Percentiles rank a stretch among this genome's conserved stretches.
These are phyloP conservation scores for Vitis hybrid DNA, from an alignment of 177 flowering plant genomes.

Conservation along the genomic window DNA sequence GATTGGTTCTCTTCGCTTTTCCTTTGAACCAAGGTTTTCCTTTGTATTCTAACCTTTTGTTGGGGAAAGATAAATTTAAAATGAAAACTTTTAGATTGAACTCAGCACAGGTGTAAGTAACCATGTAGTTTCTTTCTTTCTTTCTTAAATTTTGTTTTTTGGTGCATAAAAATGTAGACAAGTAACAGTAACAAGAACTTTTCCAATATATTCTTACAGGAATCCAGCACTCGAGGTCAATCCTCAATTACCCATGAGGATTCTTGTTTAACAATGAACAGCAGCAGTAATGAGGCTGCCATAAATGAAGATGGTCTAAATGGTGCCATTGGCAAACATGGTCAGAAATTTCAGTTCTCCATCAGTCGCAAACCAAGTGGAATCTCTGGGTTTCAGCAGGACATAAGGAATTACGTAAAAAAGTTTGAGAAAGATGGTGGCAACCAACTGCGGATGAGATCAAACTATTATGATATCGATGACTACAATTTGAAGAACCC, in stretches of 20 bases:
- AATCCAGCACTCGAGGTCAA: slow-evolving; percentile 20
- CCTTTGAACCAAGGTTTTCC: too few relatives aligned
- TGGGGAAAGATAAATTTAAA: too few relatives aligned
- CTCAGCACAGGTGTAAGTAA: too few relatives aligned
- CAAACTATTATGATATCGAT: slow-evolving; percentile 27
- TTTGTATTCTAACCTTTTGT: too few relatives aligned
- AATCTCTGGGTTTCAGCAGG: slow-evolving; percentile 21
- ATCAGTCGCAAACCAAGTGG: slow-evolving; percentile 25
- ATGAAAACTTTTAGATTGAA: too few relatives aligned
- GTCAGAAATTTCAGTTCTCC: slow-evolving; percentile 34
- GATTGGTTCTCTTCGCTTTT: too few relatives aligned
- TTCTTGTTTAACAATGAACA: slow-evolving; percentile 20
- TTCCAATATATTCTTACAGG: slow-evolving; percentile 21
- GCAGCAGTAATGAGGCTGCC: slow-evolving; percentile 13
- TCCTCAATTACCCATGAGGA: slow-evolving; percentile 7
- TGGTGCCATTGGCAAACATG: slow-evolving; percentile 5
- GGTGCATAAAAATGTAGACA: too few relatives aligned
- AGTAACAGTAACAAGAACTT: too few relatives aligned
- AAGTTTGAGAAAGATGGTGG: slow-evolving; percentile 32
- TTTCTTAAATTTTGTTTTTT: neutral
- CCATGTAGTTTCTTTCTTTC: neutral
- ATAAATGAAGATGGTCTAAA: slow-evolving; percentile 7
- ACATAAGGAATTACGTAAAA: slow-evolving; percentile 42
- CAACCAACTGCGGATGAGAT: slow-evolving; percentile 8
- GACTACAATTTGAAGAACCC: slow-evolving; percentile 26